Evolutionary conservation across 2,329 filamentous ascomycete genomes (phyloP).

Genomic region (Eurotiales sp.): DNA sequence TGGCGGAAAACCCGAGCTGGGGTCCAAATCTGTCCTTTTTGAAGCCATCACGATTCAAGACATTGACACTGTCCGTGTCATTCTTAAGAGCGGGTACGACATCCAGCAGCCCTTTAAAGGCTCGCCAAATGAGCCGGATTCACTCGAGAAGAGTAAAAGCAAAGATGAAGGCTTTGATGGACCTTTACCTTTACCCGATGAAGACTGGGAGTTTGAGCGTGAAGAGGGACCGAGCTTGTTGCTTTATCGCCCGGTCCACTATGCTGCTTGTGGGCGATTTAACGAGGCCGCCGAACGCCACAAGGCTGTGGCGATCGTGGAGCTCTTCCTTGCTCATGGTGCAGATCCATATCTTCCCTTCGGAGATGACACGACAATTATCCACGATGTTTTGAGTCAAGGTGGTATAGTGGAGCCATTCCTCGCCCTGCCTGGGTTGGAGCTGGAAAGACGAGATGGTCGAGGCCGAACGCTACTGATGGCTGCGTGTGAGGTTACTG

Average conservation of each 20-base stretch:
- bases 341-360: slow-evolving; percentile 17
- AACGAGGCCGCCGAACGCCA: slow-evolving; percentile 17
- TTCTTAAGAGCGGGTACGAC: slow-evolving; percentile 3
- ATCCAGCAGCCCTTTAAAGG: not conserved
- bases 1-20: slow-evolving; percentile 14
- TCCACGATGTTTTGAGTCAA: slow-evolving; percentile 6
- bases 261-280: slow-evolving; percentile 18
- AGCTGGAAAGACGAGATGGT: slow-evolving; percentile 7
- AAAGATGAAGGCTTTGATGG: too few species aligned
- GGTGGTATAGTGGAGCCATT: slow-evolving; percentile 2
- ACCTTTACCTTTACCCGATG: too few species aligned
- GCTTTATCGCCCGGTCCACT: slow-evolving; percentile 16
- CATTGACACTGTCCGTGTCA: not conserved
- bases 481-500: slow-evolving; percentile 3
- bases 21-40: not conserved
- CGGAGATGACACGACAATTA: slow-evolving; percentile 10
- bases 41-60: slow-evolving; percentile 1
- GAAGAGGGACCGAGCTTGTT: not conserved
- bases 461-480: slow-evolving; percentile 10
- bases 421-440: not conserved
- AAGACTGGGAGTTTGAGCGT: not conserved
- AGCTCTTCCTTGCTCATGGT: slow-evolving; percentile 16
- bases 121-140: not conserved
- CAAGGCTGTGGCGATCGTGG: slow-evolving; percentile 16
- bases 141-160: not conserved